phyloP scores from a whole-genome alignment of 306 rosid genomes.

The Oxytropis ochrocephala region DNA sequence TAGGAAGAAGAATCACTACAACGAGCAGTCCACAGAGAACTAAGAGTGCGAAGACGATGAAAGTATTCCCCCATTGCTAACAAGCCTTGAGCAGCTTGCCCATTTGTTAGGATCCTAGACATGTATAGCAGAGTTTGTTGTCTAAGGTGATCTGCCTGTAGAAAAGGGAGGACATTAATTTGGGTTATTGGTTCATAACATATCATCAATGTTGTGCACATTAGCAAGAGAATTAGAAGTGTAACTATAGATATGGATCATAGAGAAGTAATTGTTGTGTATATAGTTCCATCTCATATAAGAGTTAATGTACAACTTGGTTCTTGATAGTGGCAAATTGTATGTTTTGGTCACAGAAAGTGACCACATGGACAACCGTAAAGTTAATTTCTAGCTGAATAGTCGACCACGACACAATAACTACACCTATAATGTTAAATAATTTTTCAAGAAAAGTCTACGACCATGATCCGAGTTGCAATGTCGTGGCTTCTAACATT shows the following conservation, averaged over 20 bases:
- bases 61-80: slow-evolving; percentile 74
- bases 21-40: slow-evolving; percentile 65
- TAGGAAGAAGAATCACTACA: slow-evolving; percentile 22
- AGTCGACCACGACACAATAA: too few species aligned
- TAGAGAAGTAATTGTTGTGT: slow-evolving; percentile 24
- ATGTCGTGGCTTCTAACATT: too few species aligned
- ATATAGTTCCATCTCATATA: too few species aligned
- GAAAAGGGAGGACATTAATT: neutral
- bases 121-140: slow-evolving; percentile 61
- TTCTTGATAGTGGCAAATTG: neutral
- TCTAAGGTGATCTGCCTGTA: slow-evolving; percentile 83
- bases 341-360: neutral
- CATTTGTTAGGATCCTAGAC: slow-evolving; percentile 45
- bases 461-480: too few species aligned
- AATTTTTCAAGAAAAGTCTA: too few species aligned
- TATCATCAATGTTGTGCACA: too few species aligned
- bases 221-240: neutral
- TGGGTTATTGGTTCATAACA: neutral
- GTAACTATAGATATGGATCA: slow-evolving; percentile 18
- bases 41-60: slow-evolving; percentile 64
- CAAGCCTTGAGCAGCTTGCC: slow-evolving; percentile 67
- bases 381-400: too few species aligned
- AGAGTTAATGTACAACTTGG: neutral
- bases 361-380: neutral
- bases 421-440: too few species aligned